Evolutionary conservation across 257 asterid species (phyloP).

Genomic region (Solanum tarijense): DNA sequence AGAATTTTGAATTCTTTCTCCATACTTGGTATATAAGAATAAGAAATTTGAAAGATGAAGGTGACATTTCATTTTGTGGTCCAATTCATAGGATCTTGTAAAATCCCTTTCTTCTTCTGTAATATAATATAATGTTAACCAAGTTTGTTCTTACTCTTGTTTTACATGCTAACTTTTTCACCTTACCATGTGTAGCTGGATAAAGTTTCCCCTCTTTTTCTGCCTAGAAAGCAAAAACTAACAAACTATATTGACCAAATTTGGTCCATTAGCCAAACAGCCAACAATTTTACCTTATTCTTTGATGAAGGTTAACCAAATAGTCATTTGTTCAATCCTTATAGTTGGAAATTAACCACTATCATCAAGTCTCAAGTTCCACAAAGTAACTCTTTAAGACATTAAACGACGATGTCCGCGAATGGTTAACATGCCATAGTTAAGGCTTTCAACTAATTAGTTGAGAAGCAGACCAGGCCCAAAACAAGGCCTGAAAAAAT

Average conservation of each 20-base stretch:
- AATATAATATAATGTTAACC: background rate
- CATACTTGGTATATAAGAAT: background rate
- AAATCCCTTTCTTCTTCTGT: background rate
- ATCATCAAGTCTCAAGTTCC: background rate
- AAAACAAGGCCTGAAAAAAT: background rate
- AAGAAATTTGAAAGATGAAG: background rate
- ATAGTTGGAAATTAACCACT: background rate
- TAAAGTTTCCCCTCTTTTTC: background rate
- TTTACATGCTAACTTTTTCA: background rate
- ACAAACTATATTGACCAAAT: background rate
- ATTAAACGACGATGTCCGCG: background rate
- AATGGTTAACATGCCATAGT: background rate
- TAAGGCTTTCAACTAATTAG: background rate
- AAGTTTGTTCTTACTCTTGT: background rate
- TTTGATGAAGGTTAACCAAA: background rate
- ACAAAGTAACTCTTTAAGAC: background rate
- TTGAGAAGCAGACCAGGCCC: background rate
- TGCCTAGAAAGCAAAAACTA: background rate
- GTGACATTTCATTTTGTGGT: background rate
- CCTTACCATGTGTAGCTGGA: background rate
- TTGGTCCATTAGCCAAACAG: background rate
- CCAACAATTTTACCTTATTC: background rate
- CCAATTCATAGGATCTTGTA: background rate
- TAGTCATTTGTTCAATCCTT: background rate
- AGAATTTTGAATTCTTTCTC: background rate